Evolutionary conservation across 2,329 filamentous ascomycete genomes (phyloP), one percentile per base, ranked within the genome.

Genomic region (Nakataea oryzae): DNA sequence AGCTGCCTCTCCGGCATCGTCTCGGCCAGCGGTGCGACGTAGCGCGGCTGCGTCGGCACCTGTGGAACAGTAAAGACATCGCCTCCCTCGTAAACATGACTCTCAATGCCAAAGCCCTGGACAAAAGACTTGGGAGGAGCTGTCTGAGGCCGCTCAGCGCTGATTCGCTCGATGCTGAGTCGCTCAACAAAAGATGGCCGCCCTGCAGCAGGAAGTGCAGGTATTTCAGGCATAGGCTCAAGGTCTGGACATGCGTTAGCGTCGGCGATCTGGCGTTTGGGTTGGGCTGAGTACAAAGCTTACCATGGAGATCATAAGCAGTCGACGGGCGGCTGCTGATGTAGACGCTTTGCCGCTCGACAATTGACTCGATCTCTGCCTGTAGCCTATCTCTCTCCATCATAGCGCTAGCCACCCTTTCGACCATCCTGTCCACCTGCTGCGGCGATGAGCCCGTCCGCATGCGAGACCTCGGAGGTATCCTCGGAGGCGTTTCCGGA

Each of bases 331-430:
- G 77, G 69, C 81, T 84, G 63, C 69, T 74, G 24, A 77, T 66
- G 65, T 84, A 86, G 41, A 85, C 71, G 70, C 81, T 87, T 72
- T 85, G 82, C 63, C 83, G 79, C 74, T 86, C 82, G 28, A 86
- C 79, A 27, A 83, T 75, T 60, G 82, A 78, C 61, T 87, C 81
- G 61, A 87, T 86, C 66, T 85, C 78, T 63, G 78, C 79, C 70
- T 87, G 78, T 56, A 86, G 71, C 62, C 74, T 75, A 62, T 88
- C 85, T 65, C 83, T 76, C 68, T 87, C 84, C 61, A 82, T 73
- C 74, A 86, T 79, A 59, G 81, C 82, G 63, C 74, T 78, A 32
- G 82, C 83, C 57, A 86, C 81, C 55, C 81, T 76, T 65, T 82
- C 79, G 59, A 82, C 80, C 61, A 85, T 80, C 17, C 70, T 70